Evolutionary conservation across 768 basidiomycete species (phyloP).

Genomic region (Macrolepiota fuliginosa): DNA sequence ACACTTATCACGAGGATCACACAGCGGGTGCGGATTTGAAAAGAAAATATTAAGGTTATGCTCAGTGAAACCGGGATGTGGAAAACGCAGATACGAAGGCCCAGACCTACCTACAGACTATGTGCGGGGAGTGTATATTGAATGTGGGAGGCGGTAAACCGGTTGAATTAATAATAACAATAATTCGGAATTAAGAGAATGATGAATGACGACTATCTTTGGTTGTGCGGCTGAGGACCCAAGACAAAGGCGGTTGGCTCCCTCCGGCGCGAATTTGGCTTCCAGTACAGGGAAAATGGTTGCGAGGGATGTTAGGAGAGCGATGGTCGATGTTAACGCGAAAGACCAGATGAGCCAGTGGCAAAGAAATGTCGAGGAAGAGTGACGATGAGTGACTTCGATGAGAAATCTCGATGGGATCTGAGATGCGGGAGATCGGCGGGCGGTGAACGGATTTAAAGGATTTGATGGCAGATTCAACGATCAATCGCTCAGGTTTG

Average conservation of each 20-base stretch:
- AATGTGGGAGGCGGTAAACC: too few species aligned
- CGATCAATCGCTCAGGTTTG: background rate
- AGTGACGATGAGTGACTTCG: background rate
- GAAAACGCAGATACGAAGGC: too few species aligned
- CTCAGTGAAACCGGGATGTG: too few species aligned
- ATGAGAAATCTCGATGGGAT: background rate
- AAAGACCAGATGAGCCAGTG: too few species aligned
- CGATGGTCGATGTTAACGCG: too few species aligned
- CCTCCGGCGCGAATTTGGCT: background rate
- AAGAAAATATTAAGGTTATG: too few species aligned
- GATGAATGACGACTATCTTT: background rate
- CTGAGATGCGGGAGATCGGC: slow-evolving; percentile 12
- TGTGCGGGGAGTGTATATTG: too few species aligned
- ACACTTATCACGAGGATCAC: too few species aligned
- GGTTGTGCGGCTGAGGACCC: background rate
- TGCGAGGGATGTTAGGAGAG: background rate
- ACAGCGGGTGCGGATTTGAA: too few species aligned
- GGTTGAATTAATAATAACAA: background rate
- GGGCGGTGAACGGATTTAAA: slow-evolving; percentile 6
- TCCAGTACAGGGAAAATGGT: background rate
- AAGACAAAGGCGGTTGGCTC: background rate
- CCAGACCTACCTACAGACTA: too few species aligned
- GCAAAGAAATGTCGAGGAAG: too few species aligned
- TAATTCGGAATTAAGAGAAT: background rate
- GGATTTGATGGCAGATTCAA: background rate